Percentiles rank a stretch among this genome's conserved stretches.
Conservation (phyloP, 2,329 filamentous ascomycete genomes). For the Pseudocercospora cruenta region DNA sequence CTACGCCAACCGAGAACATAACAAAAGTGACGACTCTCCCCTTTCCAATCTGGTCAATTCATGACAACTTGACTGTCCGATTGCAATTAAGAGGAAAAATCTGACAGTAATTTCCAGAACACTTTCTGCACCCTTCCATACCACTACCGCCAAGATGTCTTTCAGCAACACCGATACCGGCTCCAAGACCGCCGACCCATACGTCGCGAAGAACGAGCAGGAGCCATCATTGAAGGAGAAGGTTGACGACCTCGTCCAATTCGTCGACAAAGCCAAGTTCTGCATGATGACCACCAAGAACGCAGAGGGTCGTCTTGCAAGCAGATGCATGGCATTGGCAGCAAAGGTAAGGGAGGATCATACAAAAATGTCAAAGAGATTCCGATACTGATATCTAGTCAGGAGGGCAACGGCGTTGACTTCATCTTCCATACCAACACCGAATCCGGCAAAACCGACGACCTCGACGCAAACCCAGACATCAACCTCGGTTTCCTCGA, state of each 20-base stretch:
- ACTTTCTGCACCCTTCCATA: conserved; percentile 2
- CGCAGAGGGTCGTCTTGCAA: conserved; percentile 68
- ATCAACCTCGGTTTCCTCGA: conserved; percentile 80
- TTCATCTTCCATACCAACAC: conserved; percentile 92
- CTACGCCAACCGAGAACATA: neutral
- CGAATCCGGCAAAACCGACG: conserved; percentile 83
- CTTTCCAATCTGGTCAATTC: conserved; percentile 4
- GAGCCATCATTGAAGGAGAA: conserved; percentile 74
- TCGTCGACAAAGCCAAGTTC: conserved; percentile 76
- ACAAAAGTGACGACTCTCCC: neutral
- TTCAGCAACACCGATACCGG: conserved; percentile 66
- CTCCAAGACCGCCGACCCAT: conserved; percentile 72
- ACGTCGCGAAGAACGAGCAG: conserved; percentile 75
- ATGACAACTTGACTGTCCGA: conserved; percentile 21
- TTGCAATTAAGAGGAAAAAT: neutral
- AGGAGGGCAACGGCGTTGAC: conserved; percentile 79
- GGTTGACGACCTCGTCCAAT: conserved; percentile 71
- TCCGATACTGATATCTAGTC: conserved; percentile 22
- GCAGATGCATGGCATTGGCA: conserved; percentile 84
- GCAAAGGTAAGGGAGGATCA: conserved; percentile 61
- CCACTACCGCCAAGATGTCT: conserved; percentile 39
- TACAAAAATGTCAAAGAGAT: neutral
- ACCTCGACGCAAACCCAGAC: conserved; percentile 71
- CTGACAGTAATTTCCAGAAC: conserved; percentile 1
- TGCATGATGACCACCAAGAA: conserved; percentile 86